A percentile compares a stretch with the other conserved stretches of the same genome.
Conservation (phyloP, 441 rosid species). For the Pelargonium australe region DNA sequence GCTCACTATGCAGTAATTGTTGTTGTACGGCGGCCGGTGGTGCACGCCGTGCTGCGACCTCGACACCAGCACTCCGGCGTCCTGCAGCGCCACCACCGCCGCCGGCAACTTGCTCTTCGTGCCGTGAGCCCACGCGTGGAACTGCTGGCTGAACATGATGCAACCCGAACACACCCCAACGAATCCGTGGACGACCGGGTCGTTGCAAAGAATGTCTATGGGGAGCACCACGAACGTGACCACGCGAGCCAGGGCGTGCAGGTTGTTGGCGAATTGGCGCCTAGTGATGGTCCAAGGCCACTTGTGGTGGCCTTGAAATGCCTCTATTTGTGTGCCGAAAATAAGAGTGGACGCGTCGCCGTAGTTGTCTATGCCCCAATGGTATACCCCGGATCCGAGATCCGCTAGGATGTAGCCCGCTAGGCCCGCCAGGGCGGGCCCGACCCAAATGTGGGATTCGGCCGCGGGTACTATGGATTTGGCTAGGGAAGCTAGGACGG, state of each 20-base stretch:
- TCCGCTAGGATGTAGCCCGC: conserved; percentile 70
- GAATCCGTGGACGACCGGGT: conserved; percentile 45
- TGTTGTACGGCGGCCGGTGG: conserved; percentile 73
- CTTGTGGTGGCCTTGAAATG: conserved; percentile 85
- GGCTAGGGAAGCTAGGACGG: conserved; percentile 48
- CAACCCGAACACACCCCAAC: conserved; percentile 53
- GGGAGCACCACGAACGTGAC: conserved; percentile 53
- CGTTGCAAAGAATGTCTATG: conserved; percentile 36
- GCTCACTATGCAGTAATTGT: conserved; percentile 82
- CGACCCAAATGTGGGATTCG: conserved; percentile 42
- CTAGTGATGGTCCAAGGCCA: conserved; percentile 84
- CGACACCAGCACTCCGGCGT: conserved; percentile 59
- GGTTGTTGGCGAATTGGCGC: conserved; percentile 83
- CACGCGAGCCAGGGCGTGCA: conserved; percentile 53
- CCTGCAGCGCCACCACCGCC: conserved; percentile 58
- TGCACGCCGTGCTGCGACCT: conserved; percentile 59
- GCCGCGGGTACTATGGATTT: conserved; percentile 43
- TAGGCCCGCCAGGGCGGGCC: conserved; percentile 59
- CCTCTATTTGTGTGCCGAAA: conserved; percentile 71
- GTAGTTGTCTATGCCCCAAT: conserved; percentile 86
- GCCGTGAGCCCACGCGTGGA: conserved; percentile 89
- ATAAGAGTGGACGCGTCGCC: conserved; percentile 65
- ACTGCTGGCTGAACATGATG: conserved; percentile 89
- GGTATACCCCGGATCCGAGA: conserved; percentile 77
- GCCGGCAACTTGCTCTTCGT: conserved; percentile 77